Evolutionary conservation across 2,329 filamentous ascomycete species (phyloP).

Genomic region (Fusarium sp.): DNA sequence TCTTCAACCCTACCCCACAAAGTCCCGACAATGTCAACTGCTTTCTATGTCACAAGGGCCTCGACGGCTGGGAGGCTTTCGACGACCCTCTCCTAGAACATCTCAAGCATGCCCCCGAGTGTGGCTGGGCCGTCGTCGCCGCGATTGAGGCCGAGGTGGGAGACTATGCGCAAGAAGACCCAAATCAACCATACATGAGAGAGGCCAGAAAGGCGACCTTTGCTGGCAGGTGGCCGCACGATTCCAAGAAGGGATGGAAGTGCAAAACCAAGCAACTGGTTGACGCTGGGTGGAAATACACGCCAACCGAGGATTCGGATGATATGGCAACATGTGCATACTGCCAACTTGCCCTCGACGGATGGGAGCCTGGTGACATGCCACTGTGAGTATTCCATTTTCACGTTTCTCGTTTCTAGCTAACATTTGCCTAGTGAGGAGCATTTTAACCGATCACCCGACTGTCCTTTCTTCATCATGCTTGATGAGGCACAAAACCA

Average conservation of each 20-base stretch:
- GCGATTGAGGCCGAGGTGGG: constrained; percentile 71
- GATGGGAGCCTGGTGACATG: constrained; percentile 94
- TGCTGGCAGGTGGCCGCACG: constrained; percentile 87
- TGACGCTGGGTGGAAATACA: constrained; percentile 94
- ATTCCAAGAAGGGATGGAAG: constrained; percentile 87
- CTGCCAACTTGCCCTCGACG: constrained; percentile 89
- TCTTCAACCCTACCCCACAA: constrained; percentile 79
- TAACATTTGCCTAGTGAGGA: constrained; percentile 73
- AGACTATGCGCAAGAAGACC: constrained; percentile 78
- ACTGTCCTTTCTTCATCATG: constrained; percentile 86
- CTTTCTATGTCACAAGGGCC: constrained; percentile 84
- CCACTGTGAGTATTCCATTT: constrained; percentile 73
- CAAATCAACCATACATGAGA: constrained; percentile 76
- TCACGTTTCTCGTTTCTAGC: not conserved
- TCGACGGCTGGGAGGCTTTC: constrained; percentile 92
- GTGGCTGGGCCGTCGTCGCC: constrained; percentile 85
- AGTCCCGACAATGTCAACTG: constrained; percentile 91
- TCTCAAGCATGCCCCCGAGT: constrained; percentile 82
- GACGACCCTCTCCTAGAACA: constrained; percentile 90
- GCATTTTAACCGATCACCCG: constrained; percentile 81
- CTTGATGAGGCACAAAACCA: constrained; percentile 65
- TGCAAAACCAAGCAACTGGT: constrained; percentile 93
- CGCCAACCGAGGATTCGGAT: constrained; percentile 82
- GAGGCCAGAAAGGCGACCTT: constrained; percentile 88
- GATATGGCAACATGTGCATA: constrained; percentile 94